Base-by-base conservation (phyloP, 306 rosid genomes). In the Neltuma alba region DNA sequence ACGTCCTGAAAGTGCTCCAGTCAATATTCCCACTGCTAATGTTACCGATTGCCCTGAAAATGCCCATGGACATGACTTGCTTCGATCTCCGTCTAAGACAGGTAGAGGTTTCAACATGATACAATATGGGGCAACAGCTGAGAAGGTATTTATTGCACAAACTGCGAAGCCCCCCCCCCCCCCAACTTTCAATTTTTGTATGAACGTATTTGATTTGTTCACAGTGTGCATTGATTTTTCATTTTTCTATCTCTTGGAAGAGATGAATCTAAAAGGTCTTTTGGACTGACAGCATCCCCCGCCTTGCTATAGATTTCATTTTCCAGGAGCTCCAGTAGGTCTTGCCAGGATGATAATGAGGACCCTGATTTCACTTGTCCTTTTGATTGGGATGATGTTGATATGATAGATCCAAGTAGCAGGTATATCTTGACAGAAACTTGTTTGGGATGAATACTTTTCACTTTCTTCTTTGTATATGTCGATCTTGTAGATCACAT, bases 261-360 rank as follows among this genome's bases (percentile, higher is more conserved):
- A 82, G 92, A 87, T 62, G 97, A 91, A 64, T 72, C 77, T 25
- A 86, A 81, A 58, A 94, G 79, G 76, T 45, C 68, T 83, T 87
- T 80, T 65, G 97, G 91, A 66, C 61, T 75, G 76, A 72, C 81
- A 78, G 79, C 96, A 57, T 80, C 92, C 40, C 82, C 70, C 81
- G 75, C 87, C 87, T 89, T 82, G 5, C 97, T 84, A 0, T 91
- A 52, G 71, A 74, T 88, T 82, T 90, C 91, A 48, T 36, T 86
- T 86, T 87, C 94, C 60, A 89, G 93, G 85, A 84, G 97, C 91
- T 88, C 98, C 54, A 94, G 97, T 77, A 91, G 91, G 86, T 94
- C 94, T 75, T 85, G 82, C 71, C 93, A 82, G 47, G 92, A 89
- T 72, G 90, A 85, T 84, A 82, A 82, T 74, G 97, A 92, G 82